Evolutionary conservation across 1,139 yeast genomes (phyloP), one percentile per base, ranked within the genome.

Genomic region (Debaryomycetaceae sp.): DNA sequence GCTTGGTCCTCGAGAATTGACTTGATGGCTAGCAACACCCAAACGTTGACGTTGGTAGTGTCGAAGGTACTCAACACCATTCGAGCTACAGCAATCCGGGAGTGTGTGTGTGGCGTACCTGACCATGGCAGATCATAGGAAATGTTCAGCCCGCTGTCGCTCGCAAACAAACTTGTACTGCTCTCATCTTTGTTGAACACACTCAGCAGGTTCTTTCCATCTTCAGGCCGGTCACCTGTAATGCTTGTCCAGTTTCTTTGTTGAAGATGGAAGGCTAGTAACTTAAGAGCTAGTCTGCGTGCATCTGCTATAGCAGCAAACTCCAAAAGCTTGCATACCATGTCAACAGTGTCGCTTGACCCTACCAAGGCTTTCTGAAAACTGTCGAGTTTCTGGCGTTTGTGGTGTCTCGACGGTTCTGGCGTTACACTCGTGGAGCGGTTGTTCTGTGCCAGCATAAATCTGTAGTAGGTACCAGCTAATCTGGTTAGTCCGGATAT

Each of bases 211-310:
- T n/a, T n/a, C n/a, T n/a, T n/a, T n/a, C n/a, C n/a, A n/a, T n/a
- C n/a, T n/a, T n/a, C n/a, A n/a, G n/a, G n/a, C n/a, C n/a, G n/a
- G n/a, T 27, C 29, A 22, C 18, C 27, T 17, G 23, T 33, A 13
- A 21, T 16, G 16, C 27, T 23, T 12, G 19, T 16, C 16, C 8
- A 22, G 29, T 16, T 30, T 22, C 18, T 26, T 9, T 3, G 11
- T 29, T 58, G 60, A 18, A 49, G 32, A 30, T 45, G 39, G 32
- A 61, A 58, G 2, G 42, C 27, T 4, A 63, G 23, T 2, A 65
- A 23, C 34, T 61, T 64, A 5, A 65, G 39, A 2, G 64, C 69
- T 8, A 45, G 27, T 4, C 30, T 36, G 29, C 53, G 63, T 2
- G 42, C 23, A 23, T 44, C 49, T 1, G 34, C 10, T 16, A 51